These are phyloP conservation scores for Colletotrichum coccodes DNA, from an alignment of 2,329 filamentous ascomycete genomes.

Conservation along the genomic window DNA sequence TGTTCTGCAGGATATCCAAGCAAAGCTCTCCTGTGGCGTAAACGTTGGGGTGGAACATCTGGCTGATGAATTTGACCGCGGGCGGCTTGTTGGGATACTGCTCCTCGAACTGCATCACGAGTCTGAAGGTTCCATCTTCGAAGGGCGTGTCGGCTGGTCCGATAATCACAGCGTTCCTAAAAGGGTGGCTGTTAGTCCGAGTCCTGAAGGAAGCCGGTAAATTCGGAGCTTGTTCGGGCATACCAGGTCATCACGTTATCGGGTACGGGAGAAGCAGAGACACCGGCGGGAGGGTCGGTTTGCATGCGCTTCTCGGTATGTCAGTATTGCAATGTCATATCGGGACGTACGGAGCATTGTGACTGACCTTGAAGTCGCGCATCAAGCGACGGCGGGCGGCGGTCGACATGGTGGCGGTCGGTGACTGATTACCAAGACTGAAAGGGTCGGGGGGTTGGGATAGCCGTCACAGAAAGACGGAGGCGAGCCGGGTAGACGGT, in stretches of 20 bases:
- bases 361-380: slow-evolving; percentile 94
- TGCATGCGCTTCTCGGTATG: slow-evolving; percentile 85
- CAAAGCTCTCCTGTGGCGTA: slow-evolving; percentile 97
- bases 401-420: slow-evolving; percentile 73
- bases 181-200: slow-evolving; percentile 20
- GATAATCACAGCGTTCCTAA: slow-evolving; percentile 98
- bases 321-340: slow-evolving; percentile 1
- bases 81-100: slow-evolving; percentile 99
- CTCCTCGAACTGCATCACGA: slow-evolving; percentile 99
- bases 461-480: not conserved
- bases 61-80: slow-evolving; percentile 96
- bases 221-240: slow-evolving; percentile 37
- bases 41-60: slow-evolving; percentile 99
- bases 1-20: slow-evolving; percentile 95
- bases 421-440: slow-evolving; percentile 19
- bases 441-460: slow-evolving; percentile 7
- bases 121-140: slow-evolving; percentile 95
- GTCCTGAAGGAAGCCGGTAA: not conserved
- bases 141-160: slow-evolving; percentile 97
- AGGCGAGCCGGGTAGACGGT: not conserved
- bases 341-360: slow-evolving; percentile 17
- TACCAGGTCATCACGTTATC: slow-evolving; percentile 99
- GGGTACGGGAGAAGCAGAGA: slow-evolving; percentile 94
- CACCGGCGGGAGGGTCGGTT: slow-evolving; percentile 95
- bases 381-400: slow-evolving; percentile 95